phyloP scores from a whole-genome alignment of 2,329 filamentous ascomycete species.

The Aspergillus pseudonomiae region DNA sequence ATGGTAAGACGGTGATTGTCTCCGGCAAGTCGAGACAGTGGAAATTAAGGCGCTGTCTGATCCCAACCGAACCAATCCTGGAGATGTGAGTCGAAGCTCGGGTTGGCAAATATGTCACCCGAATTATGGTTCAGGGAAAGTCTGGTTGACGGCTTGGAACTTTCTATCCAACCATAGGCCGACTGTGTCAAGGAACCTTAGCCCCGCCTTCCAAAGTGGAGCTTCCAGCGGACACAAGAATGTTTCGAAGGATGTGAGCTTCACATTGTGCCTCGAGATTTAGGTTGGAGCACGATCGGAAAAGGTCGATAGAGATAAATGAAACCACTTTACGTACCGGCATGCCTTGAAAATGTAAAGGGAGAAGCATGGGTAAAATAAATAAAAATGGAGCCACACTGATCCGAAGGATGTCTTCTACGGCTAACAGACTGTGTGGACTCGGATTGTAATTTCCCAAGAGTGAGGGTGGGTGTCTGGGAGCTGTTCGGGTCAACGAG shows the following conservation, averaged over 20 bases:
- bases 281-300: neutral
- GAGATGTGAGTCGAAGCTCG: neutral
- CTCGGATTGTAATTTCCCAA: neutral
- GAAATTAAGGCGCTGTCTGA: neutral
- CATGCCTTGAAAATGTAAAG: neutral
- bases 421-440: conserved; percentile 1
- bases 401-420: conserved; percentile 1
- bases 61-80: neutral
- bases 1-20: neutral
- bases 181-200: neutral
- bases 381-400: neutral
- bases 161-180: neutral
- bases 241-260: conserved; percentile 2
- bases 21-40: neutral
- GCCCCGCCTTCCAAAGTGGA: conserved; percentile 3
- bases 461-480: neutral
- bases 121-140: conserved; percentile 2
- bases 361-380: neutral
- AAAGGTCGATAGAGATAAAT: neutral
- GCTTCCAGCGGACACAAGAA: neutral
- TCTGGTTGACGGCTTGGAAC: neutral
- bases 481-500: neutral
- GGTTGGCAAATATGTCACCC: neutral
- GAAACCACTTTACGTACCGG: neutral
- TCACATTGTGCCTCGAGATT: neutral